A percentile compares a stretch with the other conserved stretches of the same genome.
These are phyloP conservation scores for Candida tammaniensis DNA, from an alignment of 805 yeast genomes.

Conservation along the genomic window DNA sequence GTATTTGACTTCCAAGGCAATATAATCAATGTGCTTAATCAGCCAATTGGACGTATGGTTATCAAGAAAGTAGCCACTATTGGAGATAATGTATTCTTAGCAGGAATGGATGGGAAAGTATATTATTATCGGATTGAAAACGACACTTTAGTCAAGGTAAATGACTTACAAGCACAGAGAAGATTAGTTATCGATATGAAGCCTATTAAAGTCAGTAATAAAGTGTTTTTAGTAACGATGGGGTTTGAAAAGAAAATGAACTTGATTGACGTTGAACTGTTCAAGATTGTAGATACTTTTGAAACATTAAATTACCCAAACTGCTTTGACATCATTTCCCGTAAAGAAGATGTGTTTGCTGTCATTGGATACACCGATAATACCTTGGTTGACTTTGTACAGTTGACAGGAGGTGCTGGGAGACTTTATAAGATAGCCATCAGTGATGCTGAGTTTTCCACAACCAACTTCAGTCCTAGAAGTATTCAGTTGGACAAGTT, in stretches of 20 bases:
- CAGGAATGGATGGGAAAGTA: conserved; percentile 54
- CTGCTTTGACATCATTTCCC: conserved; percentile 40
- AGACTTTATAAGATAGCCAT: conserved; percentile 52
- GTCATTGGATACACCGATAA: conserved; percentile 60
- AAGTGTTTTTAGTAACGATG: conserved; percentile 46
- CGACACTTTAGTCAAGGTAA: conserved; percentile 2
- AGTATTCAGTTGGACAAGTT: conserved; percentile 14
- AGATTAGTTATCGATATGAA: conserved; percentile 39
- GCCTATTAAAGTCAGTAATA: conserved; percentile 14
- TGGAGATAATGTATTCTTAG: conserved; percentile 28
- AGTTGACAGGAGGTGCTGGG: conserved; percentile 2
- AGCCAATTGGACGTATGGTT: conserved; percentile 19
- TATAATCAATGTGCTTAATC: conserved; percentile 17
- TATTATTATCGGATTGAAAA: conserved; percentile 8
- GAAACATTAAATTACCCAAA: conserved; percentile 52
- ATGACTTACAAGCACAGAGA: conserved; percentile 29
- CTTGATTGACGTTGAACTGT: conserved; percentile 15
- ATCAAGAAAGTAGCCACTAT: conserved; percentile 35
- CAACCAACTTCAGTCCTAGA: conserved; percentile 62
- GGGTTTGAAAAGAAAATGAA: conserved; percentile 57
- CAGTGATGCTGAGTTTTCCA: conserved; percentile 71
- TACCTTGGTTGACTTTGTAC: conserved; percentile 46
- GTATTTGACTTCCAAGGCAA: conserved; percentile 17
- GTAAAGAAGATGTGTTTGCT: conserved; percentile 33
- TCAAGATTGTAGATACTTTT: conserved; percentile 15